These are phyloP conservation scores for Penicillium malachiteum DNA, from an alignment of 495 filamentous ascomycete species.

Conservation along the genomic window DNA sequence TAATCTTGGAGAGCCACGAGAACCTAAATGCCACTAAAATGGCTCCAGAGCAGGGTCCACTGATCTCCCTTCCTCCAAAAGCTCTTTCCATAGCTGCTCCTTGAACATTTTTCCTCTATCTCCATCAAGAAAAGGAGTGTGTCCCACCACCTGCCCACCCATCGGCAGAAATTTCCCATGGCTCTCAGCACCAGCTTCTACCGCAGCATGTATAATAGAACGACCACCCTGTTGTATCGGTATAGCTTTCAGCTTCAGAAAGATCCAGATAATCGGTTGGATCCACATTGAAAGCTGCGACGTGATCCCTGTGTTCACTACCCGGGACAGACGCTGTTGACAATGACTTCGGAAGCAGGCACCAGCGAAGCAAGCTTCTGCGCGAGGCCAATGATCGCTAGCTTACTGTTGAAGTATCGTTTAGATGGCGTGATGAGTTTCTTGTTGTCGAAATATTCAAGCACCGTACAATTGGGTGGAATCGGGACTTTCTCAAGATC, in stretches of 20 bases:
- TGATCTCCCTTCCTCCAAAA: background rate
- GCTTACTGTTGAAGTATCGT: constrained; percentile 27
- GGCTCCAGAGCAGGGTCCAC: no score
- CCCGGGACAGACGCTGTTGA: constrained; percentile 31
- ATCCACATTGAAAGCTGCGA: constrained; percentile 12
- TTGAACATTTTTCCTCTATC: background rate
- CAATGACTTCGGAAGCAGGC: constrained; percentile 18
- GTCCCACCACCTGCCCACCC: background rate
- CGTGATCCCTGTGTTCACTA: constrained; percentile 20
- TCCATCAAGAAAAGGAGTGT: background rate
- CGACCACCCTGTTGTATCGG: constrained; percentile 12
- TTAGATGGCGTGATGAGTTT: constrained; percentile 1
- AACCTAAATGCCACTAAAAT: no score
- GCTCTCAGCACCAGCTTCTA: constrained; percentile 15
- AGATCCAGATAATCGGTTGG: constrained; percentile 10
- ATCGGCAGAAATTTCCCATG: constrained; percentile 24
- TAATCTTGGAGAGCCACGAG: no score
- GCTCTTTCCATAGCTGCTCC: constrained; percentile 4
- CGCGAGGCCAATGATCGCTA: constrained; percentile 26
- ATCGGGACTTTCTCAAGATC: constrained; percentile 12
- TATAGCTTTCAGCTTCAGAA: constrained; percentile 2
- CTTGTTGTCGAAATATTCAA: constrained; percentile 19
- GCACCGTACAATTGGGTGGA: constrained; percentile 5
- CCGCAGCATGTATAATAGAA: constrained; percentile 17
- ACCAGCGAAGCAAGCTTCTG: constrained; percentile 17